Percentiles rank a stretch among this genome's conserved stretches.
phyloP scores from a whole-genome alignment of 2,329 filamentous ascomycete species.

The Polytolypa hystricis region DNA sequence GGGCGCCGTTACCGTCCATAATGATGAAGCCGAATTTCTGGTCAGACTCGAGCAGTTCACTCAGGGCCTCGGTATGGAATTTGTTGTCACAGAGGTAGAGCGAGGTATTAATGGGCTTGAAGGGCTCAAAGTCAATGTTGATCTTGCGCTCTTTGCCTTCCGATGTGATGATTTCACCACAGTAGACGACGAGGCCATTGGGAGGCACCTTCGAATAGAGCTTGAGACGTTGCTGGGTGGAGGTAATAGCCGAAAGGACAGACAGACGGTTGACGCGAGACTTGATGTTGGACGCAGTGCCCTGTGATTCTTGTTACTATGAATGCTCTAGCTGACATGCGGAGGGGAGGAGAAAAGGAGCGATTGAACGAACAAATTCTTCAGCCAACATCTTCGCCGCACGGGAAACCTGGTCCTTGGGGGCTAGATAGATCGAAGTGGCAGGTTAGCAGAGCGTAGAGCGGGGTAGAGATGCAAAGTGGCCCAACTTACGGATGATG shows the following conservation, averaged over 20 bases:
- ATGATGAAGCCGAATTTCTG: constrained; percentile 99
- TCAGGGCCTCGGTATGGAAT: constrained; percentile 95
- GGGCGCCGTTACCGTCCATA: constrained; percentile 97
- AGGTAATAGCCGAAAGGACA: constrained; percentile 94
- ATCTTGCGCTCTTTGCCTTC: constrained; percentile 99
- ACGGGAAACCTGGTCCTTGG: constrained; percentile 95
- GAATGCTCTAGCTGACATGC: constrained; percentile 10
- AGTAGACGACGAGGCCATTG: constrained; percentile 96
- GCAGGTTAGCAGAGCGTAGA: constrained; percentile 1
- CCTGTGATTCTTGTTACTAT: constrained; percentile 41
- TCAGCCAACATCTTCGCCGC: constrained; percentile 99
- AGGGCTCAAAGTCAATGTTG: constrained; percentile 99
- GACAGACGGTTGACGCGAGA: constrained; percentile 98
- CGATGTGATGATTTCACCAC: constrained; percentile 97
- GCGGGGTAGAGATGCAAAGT: too few relatives aligned
- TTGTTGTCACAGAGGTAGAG: constrained; percentile 99
- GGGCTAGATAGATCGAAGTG: constrained; percentile 61
- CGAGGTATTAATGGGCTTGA: constrained; percentile 99
- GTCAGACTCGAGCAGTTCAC: constrained; percentile 94
- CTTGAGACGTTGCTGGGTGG: constrained; percentile 97
- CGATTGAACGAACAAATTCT: constrained; percentile 68
- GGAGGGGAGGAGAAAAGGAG: not conserved
- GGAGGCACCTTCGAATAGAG: constrained; percentile 98
- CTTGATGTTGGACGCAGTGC: constrained; percentile 98
- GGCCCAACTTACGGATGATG: constrained; percentile 72